phyloP scores from a whole-genome alignment of 1,139 yeast species.

The Magnusiomyces fungicola region DNA sequence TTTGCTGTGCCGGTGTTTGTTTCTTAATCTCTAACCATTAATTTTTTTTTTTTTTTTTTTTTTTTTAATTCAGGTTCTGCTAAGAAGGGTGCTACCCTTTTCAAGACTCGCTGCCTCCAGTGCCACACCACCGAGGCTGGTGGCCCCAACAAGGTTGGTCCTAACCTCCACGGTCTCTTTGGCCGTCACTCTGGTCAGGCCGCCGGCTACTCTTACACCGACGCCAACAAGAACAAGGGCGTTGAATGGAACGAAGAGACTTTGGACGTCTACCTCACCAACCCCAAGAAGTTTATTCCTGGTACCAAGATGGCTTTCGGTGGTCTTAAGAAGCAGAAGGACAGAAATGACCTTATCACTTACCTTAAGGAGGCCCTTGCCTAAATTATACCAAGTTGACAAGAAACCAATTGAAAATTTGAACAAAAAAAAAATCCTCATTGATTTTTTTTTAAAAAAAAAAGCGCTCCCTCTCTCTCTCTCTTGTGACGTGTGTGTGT shows the following conservation, averaged over 20 bases:
- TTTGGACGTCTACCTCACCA: slow-evolving; percentile 91
- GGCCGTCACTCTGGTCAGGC: slow-evolving; percentile 92
- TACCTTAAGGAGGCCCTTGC: slow-evolving; percentile 73
- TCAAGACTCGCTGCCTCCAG: slow-evolving; percentile 98
- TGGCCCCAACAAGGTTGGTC: slow-evolving; percentile 99
- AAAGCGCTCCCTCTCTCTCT: too few species aligned
- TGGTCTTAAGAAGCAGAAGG: slow-evolving; percentile 98
- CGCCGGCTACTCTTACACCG: slow-evolving; percentile 91
- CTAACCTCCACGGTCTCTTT: slow-evolving; percentile 90
- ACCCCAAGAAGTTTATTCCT: slow-evolving; percentile 99
- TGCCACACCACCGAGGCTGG: slow-evolving; percentile 97
- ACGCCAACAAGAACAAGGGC: slow-evolving; percentile 96
- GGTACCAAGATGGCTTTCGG: slow-evolving; percentile 99
- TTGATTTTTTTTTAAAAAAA: too few species aligned
- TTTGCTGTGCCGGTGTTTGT: not conserved
- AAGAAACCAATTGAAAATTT: too few species aligned
- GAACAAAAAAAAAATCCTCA: too few species aligned
- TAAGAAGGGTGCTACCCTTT: slow-evolving; percentile 96
- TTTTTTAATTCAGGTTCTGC: slow-evolving; percentile 53
- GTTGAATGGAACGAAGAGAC: slow-evolving; percentile 82
- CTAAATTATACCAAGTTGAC: slow-evolving; percentile 18
- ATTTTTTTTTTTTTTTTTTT: not conserved
- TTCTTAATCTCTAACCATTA: not conserved
- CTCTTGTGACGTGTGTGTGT: too few species aligned
- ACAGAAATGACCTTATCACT: slow-evolving; percentile 93